phyloP scores from a whole-genome alignment of 1,284 basidiomycete genomes.

The Cystobasidium slooffiae region DNA sequence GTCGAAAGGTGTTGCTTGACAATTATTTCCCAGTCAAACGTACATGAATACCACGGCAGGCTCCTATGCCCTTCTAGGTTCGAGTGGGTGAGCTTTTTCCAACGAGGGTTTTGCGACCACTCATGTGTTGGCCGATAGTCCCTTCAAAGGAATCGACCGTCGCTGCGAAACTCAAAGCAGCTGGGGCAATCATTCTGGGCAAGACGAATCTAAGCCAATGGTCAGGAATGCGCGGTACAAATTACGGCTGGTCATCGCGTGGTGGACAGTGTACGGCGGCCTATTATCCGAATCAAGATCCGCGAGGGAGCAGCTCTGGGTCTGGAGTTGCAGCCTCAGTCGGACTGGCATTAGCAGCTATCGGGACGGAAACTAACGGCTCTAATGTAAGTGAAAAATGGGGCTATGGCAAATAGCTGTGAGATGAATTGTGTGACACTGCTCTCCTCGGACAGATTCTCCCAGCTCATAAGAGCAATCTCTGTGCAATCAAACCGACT shows the following conservation, averaged over 20 bases:
- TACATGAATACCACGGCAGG: background rate
- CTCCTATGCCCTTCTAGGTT: background rate
- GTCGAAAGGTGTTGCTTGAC: too few relatives aligned
- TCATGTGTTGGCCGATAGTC: too few relatives aligned
- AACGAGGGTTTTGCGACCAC: too few relatives aligned
- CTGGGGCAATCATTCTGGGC: constrained; percentile 37
- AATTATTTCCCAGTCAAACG: too few relatives aligned
- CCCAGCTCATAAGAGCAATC: constrained; percentile 31
- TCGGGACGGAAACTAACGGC: constrained; percentile 37
- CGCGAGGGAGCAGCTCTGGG: too few relatives aligned
- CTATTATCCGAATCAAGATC: constrained; percentile 11
- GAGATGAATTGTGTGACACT: too few relatives aligned
- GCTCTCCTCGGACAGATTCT: too few relatives aligned
- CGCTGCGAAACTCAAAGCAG: constrained; percentile 3
- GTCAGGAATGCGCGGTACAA: too few relatives aligned
- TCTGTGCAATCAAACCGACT: constrained; percentile 30
- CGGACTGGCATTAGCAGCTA: constrained; percentile 1
- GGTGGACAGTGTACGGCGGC: constrained; percentile 17
- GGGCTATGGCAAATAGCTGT: too few relatives aligned
- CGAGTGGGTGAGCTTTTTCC: too few relatives aligned
- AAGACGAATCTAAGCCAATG: constrained; percentile 31
- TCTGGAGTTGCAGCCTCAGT: too few relatives aligned
- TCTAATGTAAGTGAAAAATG: too few relatives aligned
- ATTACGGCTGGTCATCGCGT: background rate
- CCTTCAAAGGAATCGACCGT: background rate